Percentiles rank a stretch among this genome's conserved stretches.
These are phyloP conservation scores for Coprinellus micaceus DNA, from an alignment of 768 basidiomycete species.

Conservation along the genomic window DNA sequence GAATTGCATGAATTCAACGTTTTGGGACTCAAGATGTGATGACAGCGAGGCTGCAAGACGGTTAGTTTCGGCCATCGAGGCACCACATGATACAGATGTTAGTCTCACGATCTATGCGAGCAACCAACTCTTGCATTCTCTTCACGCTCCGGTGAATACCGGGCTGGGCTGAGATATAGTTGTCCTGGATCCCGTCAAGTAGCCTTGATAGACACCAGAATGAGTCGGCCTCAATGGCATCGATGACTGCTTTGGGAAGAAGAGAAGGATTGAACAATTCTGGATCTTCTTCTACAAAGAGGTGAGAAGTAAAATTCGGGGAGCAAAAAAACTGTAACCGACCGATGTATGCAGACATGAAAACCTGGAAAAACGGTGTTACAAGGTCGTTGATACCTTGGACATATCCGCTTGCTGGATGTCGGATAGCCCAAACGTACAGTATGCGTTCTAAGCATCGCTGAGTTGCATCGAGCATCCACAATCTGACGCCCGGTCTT, in stretches of 20 bases:
- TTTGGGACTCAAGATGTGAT: conserved; percentile 81
- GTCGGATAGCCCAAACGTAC: conserved; percentile 98
- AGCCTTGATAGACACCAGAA: conserved; percentile 98
- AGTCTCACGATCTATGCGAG: conserved; percentile 76
- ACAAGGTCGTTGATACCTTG: conserved; percentile 99
- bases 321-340: conserved; percentile 16
- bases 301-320: conserved; percentile 2
- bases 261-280: conserved; percentile 80
- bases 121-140: conserved; percentile 91
- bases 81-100: conserved; percentile 14
- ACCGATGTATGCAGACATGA: conserved; percentile 94
- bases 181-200: conserved; percentile 96
- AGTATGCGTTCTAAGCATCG: conserved; percentile 92
- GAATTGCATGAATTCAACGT: conserved; percentile 99
- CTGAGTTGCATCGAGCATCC: conserved; percentile 90
- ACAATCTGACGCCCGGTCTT: conserved; percentile 82
- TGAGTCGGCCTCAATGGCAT: conserved; percentile 92
- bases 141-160: conserved; percentile 93
- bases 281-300: conserved; percentile 77
- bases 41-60: conserved; percentile 68
- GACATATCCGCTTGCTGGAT: conserved; percentile 97
- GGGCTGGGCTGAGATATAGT: conserved; percentile 95
- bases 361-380: conserved; percentile 97
- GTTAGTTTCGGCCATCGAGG: neutral
- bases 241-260: conserved; percentile 65